Conservation (phyloP, 306 rosid species). For the Mucuna pruriens region DNA sequence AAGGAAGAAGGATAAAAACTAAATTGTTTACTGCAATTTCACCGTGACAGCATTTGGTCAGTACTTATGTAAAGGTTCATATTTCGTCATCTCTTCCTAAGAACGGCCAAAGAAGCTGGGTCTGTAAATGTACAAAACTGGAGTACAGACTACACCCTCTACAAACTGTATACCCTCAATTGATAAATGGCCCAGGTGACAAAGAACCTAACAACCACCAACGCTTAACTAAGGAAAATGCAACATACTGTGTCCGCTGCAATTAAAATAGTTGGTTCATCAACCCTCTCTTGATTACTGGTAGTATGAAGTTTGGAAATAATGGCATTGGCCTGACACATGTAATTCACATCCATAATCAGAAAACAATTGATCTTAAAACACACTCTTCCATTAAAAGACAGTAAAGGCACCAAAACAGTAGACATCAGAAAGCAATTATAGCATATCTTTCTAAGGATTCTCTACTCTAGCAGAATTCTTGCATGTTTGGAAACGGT, state of each 20-base stretch:
- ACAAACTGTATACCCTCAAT: slow-evolving; percentile 48
- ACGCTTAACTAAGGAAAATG: slow-evolving; percentile 40
- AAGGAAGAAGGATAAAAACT: slow-evolving; percentile 12
- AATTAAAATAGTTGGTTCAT: slow-evolving; percentile 74
- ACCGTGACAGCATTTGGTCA: slow-evolving; percentile 31
- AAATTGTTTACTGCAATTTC: background rate
- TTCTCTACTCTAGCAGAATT: slow-evolving; percentile 2
- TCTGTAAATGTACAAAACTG: slow-evolving; percentile 14
- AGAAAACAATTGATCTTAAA: slow-evolving; percentile 41
- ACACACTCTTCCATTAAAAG: slow-evolving; percentile 1
- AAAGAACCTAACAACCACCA: slow-evolving; percentile 34
- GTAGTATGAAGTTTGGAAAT: slow-evolving; percentile 64
- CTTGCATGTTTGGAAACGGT: background rate
- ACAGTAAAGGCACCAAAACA: slow-evolving; percentile 30
- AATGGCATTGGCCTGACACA: slow-evolving; percentile 91
- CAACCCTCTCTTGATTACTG: slow-evolving; percentile 54
- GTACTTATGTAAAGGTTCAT: slow-evolving; percentile 3
- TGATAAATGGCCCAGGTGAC: slow-evolving; percentile 73
- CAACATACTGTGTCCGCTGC: slow-evolving; percentile 89
- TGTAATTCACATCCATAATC: slow-evolving; percentile 45
- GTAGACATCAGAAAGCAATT: background rate
- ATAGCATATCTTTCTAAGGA: background rate
- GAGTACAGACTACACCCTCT: slow-evolving; percentile 23
- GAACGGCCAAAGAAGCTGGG: background rate
- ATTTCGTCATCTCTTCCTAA: background rate